A percentile compares a stretch with the other conserved stretches of the same genome.
Evolutionary conservation across 768 basidiomycete genomes (phyloP).

Genomic region (Infundibulicybe gibba): DNA sequence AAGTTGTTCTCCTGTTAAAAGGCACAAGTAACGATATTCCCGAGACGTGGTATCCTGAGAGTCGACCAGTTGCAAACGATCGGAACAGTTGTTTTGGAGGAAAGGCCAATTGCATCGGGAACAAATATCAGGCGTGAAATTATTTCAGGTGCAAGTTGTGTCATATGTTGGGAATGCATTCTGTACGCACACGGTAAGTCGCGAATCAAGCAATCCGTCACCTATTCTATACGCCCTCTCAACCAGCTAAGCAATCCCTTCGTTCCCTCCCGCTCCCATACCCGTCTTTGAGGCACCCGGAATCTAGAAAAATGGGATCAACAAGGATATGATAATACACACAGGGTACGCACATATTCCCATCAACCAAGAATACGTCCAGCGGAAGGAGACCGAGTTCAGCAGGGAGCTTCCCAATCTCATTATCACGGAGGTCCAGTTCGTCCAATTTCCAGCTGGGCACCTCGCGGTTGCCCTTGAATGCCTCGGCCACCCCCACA

Average conservation of each 20-base stretch:
- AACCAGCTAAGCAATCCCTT: constrained; percentile 80
- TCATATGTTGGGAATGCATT: constrained; percentile 11
- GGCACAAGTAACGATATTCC: too few species aligned
- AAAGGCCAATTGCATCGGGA: too few species aligned
- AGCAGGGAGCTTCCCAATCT: constrained; percentile 63
- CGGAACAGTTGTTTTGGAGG: too few species aligned
- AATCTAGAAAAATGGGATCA: constrained; percentile 44
- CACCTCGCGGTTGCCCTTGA: constrained; percentile 61
- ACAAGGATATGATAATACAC: neutral
- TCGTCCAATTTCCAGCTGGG: constrained; percentile 78
- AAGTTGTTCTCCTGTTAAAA: too few species aligned
- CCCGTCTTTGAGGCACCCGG: constrained; percentile 73
- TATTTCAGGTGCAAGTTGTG: too few species aligned
- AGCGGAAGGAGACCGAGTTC: constrained; percentile 73
- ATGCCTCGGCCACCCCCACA: constrained; percentile 53
- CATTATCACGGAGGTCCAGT: constrained; percentile 79
- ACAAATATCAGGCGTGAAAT: too few species aligned
- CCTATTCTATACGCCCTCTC: constrained; percentile 64
- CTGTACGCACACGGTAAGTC: neutral
- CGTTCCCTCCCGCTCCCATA: constrained; percentile 87
- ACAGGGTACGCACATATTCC: constrained; percentile 62
- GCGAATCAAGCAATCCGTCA: constrained; percentile 14
- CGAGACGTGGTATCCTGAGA: too few species aligned
- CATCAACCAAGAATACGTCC: constrained; percentile 82
- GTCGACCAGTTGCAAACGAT: too few species aligned